phyloP scores from a whole-genome alignment of 2,329 filamentous ascomycete species.

The Mycocentrospora acerina region DNA sequence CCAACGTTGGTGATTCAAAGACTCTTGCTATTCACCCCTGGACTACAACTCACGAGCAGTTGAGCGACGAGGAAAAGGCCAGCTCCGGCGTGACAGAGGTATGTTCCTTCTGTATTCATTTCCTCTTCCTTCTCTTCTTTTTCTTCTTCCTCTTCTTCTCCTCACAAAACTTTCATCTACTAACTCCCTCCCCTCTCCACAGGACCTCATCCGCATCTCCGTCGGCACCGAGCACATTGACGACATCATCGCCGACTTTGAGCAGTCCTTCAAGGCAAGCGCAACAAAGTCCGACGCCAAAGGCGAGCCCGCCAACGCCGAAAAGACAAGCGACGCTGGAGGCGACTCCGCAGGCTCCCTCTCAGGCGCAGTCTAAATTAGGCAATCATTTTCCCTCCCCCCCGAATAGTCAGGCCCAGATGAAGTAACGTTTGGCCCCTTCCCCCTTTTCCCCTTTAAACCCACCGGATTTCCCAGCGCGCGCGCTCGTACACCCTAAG shows the following conservation, averaged over 20 bases:
- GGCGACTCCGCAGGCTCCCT: constrained; percentile 28
- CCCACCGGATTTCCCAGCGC: too few relatives aligned
- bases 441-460: too few relatives aligned
- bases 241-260: constrained; percentile 94
- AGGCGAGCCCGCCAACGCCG: constrained; percentile 35
- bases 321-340: constrained; percentile 31
- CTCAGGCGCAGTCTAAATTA: constrained; percentile 34
- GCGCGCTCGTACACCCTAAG: too few relatives aligned
- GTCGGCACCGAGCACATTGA: constrained; percentile 96
- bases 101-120: constrained; percentile 11
- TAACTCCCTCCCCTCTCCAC: constrained; percentile 2
- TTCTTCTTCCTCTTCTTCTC: too few relatives aligned
- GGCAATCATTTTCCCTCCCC: too few relatives aligned
- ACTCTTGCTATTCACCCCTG: constrained; percentile 93
- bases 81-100: constrained; percentile 80
- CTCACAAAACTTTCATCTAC: too few relatives aligned
- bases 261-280: constrained; percentile 75
- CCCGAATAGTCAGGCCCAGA: too few relatives aligned
- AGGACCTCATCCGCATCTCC: constrained; percentile 91
- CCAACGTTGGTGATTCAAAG: constrained; percentile 95
- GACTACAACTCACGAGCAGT: constrained; percentile 92
- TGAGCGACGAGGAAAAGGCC: constrained; percentile 76
- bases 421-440: too few relatives aligned
- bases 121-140: too few relatives aligned
- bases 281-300: constrained; percentile 47